Evolutionary conservation across 2,329 filamentous ascomycete genomes (phyloP).

Genomic region (Penicillium expansum): DNA sequence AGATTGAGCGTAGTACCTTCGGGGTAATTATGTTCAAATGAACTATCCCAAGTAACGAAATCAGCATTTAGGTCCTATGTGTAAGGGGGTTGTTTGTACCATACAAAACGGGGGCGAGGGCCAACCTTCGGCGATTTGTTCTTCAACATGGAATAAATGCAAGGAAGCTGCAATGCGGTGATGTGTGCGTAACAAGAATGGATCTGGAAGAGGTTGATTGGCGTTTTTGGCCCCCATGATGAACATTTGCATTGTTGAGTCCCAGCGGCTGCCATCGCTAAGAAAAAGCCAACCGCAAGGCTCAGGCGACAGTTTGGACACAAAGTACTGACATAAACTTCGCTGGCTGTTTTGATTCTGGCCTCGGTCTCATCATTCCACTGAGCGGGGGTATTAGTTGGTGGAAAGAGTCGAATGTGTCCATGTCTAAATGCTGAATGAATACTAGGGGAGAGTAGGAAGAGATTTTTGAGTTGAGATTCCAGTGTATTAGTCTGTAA

Average conservation of each 20-base stretch:
- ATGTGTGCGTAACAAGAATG: conserved; percentile 11
- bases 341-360: background rate
- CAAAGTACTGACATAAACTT: background rate
- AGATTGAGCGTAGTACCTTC: conserved; percentile 1
- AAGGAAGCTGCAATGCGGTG: conserved; percentile 8
- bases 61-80: background rate
- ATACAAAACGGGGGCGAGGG: conserved; percentile 5
- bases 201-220: conserved; percentile 6
- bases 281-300: conserved; percentile 1
- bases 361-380: conserved; percentile 7
- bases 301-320: background rate
- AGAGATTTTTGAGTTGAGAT: conserved; percentile 2
- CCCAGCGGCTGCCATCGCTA: conserved; percentile 4
- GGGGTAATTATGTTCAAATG: background rate
- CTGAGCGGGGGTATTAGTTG: background rate
- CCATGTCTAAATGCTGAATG: conserved; percentile 10
- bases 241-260: conserved; percentile 3
- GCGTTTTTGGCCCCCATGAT: background rate
- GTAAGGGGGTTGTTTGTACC: background rate
- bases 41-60: background rate
- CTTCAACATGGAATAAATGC: conserved; percentile 16
- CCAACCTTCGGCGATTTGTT: conserved; percentile 11
- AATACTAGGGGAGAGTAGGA: conserved; percentile 7
- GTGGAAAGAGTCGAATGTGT: background rate
- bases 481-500: background rate